Base-by-base conservation (phyloP, 1,284 basidiomycete genomes). In the Mixia osmundae region DNA sequence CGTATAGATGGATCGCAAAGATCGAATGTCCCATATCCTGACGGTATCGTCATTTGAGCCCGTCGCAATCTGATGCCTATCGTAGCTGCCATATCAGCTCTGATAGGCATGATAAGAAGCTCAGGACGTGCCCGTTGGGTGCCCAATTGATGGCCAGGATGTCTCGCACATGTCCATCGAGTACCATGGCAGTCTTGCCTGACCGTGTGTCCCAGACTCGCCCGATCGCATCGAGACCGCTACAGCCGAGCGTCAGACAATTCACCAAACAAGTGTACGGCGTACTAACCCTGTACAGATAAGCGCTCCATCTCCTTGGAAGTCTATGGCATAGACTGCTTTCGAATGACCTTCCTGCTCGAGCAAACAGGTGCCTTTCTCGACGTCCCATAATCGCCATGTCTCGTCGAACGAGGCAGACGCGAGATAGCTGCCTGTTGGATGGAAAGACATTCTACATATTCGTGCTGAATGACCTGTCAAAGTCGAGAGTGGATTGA, bases 371-470 rank as follows among this genome's bases (percentile, higher is more conserved):
- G 72, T 69, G 2, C 71, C 61, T 1, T 71, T 77, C 30, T 66
- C 63, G 2, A 83, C 73, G 54, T 97, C 87, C 91, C 91, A 99
- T 32, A 97, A 57, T 26, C 91, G 64, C 89, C 91, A 99, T n/a
- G 89, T 83, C 3, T 82, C 91, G 56, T 99, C 91, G 49, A 89
- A 97, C 40, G 82, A 82, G 0, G 89, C 87, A 42, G 82, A 87
- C 1, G 77, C 89, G 10, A 94, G 68, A 52, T 89, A 94, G n/a
- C 43, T 48, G 31, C 91, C 91, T 0, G 79, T 82, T 0, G 91
- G 87, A 57, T 99, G 91, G 57, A 97, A 97, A 0, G 76, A 82
- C 8, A 94, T 76, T 10, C 89, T 70, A 48, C 80, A 87, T 3
- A 99, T 74, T 14, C 91, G 73, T 39, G 74, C 77, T 50, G 74